phyloP scores from a whole-genome alignment of 1,284 basidiomycete species.

The Golubevia sp. region DNA sequence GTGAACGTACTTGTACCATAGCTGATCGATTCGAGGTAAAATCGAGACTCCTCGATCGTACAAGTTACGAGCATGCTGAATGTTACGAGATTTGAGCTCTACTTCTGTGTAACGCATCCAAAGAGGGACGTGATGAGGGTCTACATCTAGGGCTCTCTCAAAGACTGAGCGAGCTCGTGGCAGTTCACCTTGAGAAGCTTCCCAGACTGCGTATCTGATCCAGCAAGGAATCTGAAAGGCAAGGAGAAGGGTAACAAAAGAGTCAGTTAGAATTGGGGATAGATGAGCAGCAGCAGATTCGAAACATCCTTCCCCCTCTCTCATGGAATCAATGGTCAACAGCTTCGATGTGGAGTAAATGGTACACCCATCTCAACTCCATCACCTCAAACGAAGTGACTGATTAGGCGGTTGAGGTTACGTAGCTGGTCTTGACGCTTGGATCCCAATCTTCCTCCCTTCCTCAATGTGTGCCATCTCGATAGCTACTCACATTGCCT shows the following conservation, averaged over 20 bases:
- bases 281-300: no score
- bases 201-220: conserved; percentile 71
- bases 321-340: no score
- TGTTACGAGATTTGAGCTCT: conserved; percentile 95
- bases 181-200: conserved; percentile 90
- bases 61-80: conserved; percentile 93
- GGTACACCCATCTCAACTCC: no score
- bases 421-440: no score
- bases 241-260: background rate
- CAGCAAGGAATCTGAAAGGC: conserved; percentile 62
- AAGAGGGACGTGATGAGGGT: conserved; percentile 82
- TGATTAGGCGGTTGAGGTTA: no score
- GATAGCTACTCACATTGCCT: conserved; percentile 72
- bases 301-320: no score
- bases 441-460: no score
- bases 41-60: conserved; percentile 96
- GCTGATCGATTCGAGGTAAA: conserved; percentile 82
- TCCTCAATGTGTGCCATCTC: conserved; percentile 10
- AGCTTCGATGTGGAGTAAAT: no score
- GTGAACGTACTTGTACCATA: conserved; percentile 98
- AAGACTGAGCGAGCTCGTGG: conserved; percentile 79
- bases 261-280: conserved; percentile 9
- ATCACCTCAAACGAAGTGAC: no score
- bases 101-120: conserved; percentile 98
- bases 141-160: conserved; percentile 94